These are phyloP conservation scores for Mycosarcoma mackinlayi DNA, from an alignment of 1,284 basidiomycete genomes.

Conservation along the genomic window DNA sequence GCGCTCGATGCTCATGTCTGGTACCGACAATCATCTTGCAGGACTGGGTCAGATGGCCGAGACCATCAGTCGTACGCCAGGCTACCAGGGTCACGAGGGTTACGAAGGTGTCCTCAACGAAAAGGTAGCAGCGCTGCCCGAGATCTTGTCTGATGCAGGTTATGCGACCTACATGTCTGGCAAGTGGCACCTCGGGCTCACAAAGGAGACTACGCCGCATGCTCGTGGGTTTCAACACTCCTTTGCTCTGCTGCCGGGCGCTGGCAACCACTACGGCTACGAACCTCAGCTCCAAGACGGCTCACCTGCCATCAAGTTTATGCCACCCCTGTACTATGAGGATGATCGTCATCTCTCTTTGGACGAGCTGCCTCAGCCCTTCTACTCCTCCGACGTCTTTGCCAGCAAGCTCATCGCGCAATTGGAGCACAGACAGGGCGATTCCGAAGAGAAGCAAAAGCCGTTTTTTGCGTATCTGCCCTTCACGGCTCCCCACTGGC, in stretches of 20 bases:
- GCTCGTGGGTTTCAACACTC: constrained; percentile 65
- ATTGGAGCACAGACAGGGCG: constrained; percentile 5
- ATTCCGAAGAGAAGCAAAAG: constrained; percentile 6
- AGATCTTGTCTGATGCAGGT: constrained; percentile 59
- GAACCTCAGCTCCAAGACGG: constrained; percentile 44
- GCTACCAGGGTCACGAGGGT: constrained; percentile 53
- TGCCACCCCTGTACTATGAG: constrained; percentile 32
- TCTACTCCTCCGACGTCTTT: constrained; percentile 50
- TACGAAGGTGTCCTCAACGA: constrained; percentile 59
- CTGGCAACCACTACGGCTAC: constrained; percentile 64
- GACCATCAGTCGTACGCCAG: constrained; percentile 47
- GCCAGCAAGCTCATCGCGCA: constrained; percentile 35
- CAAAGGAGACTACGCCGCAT: constrained; percentile 40
- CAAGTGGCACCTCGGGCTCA: constrained; percentile 68
- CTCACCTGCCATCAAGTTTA: constrained; percentile 19
- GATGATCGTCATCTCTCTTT: constrained; percentile 14
- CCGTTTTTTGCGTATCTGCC: constrained; percentile 51
- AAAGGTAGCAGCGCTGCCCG: constrained; percentile 61
- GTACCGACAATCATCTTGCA: constrained; percentile 53
- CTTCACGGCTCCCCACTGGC: constrained; percentile 55
- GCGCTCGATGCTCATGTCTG: constrained; percentile 42
- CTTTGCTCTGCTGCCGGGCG: constrained; percentile 63
- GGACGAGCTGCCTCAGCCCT: constrained; percentile 23
- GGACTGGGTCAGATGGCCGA: constrained; percentile 65
- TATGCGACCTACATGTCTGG: constrained; percentile 26